A percentile compares a stretch with the other conserved stretches of the same genome.
Conservation (phyloP, 2,329 filamentous ascomycete genomes). For the Xylaria sp. region DNA sequence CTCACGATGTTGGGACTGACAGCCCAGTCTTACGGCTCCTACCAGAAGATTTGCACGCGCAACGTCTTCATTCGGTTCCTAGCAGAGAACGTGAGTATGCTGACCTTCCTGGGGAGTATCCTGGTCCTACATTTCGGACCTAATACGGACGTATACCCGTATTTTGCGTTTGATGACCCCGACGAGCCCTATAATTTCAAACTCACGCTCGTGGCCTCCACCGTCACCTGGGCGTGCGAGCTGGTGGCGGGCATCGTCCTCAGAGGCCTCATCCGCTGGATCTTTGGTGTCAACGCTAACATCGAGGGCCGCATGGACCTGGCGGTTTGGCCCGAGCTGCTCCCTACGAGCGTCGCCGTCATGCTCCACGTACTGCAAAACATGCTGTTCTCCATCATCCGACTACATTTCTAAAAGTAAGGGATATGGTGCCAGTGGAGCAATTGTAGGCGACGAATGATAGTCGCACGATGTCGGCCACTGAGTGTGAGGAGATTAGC, state of each 20-base stretch:
- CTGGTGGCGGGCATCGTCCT: constrained; percentile 66
- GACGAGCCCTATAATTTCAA: constrained; percentile 63
- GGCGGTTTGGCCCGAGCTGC: constrained; percentile 68
- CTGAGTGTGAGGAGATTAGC: constrained; percentile 7
- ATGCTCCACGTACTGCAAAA: constrained; percentile 73
- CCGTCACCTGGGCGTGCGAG: constrained; percentile 71
- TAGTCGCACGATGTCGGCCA: constrained; percentile 6
- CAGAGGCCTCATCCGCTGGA: constrained; percentile 60
- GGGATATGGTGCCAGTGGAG: not conserved
- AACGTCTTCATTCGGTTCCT: constrained; percentile 72
- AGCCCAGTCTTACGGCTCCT: constrained; percentile 64
- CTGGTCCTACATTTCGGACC: constrained; percentile 69
- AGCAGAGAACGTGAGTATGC: constrained; percentile 71
- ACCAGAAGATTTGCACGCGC: constrained; percentile 69
- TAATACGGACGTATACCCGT: constrained; percentile 72
- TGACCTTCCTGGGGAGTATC: constrained; percentile 69
- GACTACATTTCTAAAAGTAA: constrained; percentile 61
- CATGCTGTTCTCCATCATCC: constrained; percentile 73
- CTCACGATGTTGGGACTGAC: constrained; percentile 61
- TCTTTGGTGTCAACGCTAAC: constrained; percentile 67
- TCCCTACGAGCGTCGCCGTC: constrained; percentile 69
- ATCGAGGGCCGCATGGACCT: constrained; percentile 69
- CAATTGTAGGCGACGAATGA: constrained; percentile 9
- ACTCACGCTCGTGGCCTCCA: constrained; percentile 67
- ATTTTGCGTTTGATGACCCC: constrained; percentile 65